Conservation (phyloP, 371 early-diverging fungal genomes). For the Mucor plumbeus region DNA sequence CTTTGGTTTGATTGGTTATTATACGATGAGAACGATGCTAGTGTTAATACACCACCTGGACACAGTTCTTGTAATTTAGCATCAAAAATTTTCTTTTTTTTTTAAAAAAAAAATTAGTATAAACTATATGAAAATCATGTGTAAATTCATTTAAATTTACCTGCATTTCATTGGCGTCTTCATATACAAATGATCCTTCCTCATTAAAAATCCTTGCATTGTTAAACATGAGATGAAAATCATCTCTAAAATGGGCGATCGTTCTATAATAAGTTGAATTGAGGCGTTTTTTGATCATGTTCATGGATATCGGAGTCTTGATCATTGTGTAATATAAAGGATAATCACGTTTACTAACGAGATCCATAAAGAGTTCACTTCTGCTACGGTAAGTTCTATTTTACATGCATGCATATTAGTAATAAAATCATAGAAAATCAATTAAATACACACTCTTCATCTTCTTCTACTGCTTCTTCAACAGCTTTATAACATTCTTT, state of each 20-base stretch:
- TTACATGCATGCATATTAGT: not conserved
- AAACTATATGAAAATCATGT: not conserved
- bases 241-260: slow-evolving; percentile 61
- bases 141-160: slow-evolving; percentile 19
- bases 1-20: not conserved
- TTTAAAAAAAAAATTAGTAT: not conserved
- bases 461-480: slow-evolving; percentile 59
- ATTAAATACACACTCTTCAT: slow-evolving; percentile 42
- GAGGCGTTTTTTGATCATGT: slow-evolving; percentile 69
- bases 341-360: slow-evolving; percentile 78
- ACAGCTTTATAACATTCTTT: slow-evolving; percentile 59
- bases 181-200: slow-evolving; percentile 81
- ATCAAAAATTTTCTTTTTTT: slow-evolving; percentile 31
- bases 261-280: slow-evolving; percentile 59
- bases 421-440: not conserved
- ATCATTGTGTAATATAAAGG: slow-evolving; percentile 89
- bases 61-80: slow-evolving; percentile 32
- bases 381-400: slow-evolving; percentile 48
- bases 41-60: slow-evolving; percentile 30
- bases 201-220: slow-evolving; percentile 85
- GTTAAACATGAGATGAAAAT: slow-evolving; percentile 77
- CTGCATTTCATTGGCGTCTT: slow-evolving; percentile 71
- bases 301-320: slow-evolving; percentile 80
- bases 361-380: slow-evolving; percentile 72
- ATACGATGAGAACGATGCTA: not conserved